Conservation (phyloP, 306 rosid genomes). For the Hylodesmum podocarpum region DNA sequence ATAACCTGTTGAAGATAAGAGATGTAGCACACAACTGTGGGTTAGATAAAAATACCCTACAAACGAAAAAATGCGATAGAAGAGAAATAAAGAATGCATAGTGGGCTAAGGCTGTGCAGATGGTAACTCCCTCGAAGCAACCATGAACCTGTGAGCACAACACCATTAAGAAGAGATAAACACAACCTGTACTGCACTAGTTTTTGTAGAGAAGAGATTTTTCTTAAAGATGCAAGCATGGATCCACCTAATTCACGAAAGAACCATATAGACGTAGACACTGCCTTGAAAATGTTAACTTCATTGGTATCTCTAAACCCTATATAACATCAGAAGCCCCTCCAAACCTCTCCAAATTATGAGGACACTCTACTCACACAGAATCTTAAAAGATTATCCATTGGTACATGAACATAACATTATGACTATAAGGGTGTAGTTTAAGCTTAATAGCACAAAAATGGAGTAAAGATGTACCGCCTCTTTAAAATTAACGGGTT, state of each 20-base stretch:
- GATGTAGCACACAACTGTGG: neutral
- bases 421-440: neutral
- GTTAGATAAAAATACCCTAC: neutral
- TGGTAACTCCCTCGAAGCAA: neutral
- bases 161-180: neutral
- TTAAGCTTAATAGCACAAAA: neutral
- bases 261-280: neutral
- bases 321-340: neutral
- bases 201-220: neutral
- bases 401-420: neutral
- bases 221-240: neutral
- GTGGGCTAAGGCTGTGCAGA: neutral
- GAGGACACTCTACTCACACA: neutral
- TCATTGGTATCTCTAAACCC: neutral
- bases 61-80: neutral
- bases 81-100: neutral
- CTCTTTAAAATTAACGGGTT: neutral
- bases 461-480: neutral
- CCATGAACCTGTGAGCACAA: neutral
- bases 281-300: neutral
- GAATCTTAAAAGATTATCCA: neutral
- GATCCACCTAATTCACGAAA: neutral
- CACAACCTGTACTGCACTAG: neutral
- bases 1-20: slow-evolving; percentile 3
- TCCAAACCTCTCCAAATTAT: neutral